Percentiles rank a stretch among this genome's conserved stretches.
Evolutionary conservation across 2,329 filamentous ascomycete species (phyloP).

Genomic region (Hypoxylon sp.): DNA sequence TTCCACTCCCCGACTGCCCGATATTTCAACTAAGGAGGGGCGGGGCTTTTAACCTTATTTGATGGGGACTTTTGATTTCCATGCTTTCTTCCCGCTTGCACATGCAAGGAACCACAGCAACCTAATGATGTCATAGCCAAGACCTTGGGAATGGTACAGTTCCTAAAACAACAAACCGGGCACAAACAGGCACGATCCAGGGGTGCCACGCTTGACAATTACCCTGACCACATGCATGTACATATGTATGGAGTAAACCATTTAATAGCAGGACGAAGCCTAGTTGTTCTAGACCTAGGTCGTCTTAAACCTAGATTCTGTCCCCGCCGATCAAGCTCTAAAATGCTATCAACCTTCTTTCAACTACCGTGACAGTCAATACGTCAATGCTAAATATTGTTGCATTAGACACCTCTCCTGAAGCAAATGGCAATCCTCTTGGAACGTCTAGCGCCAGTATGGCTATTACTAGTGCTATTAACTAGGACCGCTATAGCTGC

Average conservation of each 20-base stretch:
- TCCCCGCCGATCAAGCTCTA: background rate
- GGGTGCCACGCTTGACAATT: conserved; percentile 3
- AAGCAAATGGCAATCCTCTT: conserved; percentile 35
- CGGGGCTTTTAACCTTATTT: conserved; percentile 38
- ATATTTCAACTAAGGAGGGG: background rate
- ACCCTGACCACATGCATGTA: background rate
- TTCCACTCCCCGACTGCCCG: background rate
- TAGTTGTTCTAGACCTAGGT: conserved; percentile 3
- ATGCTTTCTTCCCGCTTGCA: conserved; percentile 12
- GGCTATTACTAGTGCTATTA: conserved; percentile 36
- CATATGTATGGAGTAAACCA: conserved; percentile 12
- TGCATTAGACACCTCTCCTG: conserved; percentile 11
- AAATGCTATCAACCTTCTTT: conserved; percentile 4
- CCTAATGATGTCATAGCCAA: conserved; percentile 45
- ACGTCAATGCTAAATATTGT: conserved; percentile 3
- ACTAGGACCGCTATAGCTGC: conserved; percentile 44
- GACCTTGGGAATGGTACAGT: conserved; percentile 19
- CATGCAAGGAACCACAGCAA: conserved; percentile 39
- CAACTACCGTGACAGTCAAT: conserved; percentile 2
- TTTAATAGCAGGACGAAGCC: background rate
- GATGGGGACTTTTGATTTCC: conserved; percentile 33
- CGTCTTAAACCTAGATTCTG: conserved; percentile 5
- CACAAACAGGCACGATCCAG: conserved; percentile 27
- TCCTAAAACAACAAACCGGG: conserved; percentile 29
- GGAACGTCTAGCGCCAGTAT: conserved; percentile 28